Percentiles rank a stretch among this genome's conserved stretches.
Conservation (phyloP, 2,329 filamentous ascomycete species). For the Cadophora luteo-olivacea region DNA sequence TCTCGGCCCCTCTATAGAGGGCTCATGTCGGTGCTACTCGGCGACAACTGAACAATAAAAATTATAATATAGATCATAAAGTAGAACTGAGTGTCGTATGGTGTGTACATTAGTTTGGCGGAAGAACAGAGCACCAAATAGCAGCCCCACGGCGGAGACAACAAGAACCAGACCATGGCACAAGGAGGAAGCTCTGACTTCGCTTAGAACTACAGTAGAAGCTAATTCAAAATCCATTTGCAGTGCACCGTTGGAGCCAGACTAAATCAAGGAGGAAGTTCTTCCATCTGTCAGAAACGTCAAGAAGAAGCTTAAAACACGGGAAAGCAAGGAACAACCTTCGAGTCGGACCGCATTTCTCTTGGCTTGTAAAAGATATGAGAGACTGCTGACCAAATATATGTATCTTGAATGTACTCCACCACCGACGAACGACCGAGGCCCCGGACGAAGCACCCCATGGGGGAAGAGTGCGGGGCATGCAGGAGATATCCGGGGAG, state of each 20-base stretch:
- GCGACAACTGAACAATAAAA: neutral
- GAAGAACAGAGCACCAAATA: neutral
- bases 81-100: neutral
- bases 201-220: neutral
- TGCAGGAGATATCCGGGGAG: neutral
- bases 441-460: conserved; percentile 3
- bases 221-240: neutral
- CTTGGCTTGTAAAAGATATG: neutral
- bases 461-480: conserved; percentile 9
- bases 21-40: conserved; percentile 1
- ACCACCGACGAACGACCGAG: conserved; percentile 1
- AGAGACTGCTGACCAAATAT: neutral
- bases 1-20: neutral
- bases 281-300: neutral
- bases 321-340: neutral
- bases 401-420: conserved; percentile 1
- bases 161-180: neutral
- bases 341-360: neutral
- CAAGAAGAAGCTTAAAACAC: neutral
- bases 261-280: neutral
- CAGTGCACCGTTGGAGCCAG: neutral
- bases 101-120: neutral
- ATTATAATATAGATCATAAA: neutral
- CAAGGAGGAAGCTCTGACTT: neutral
- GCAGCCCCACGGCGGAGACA: neutral